Evolutionary conservation across 2,329 filamentous ascomycete species (phyloP), one percentile per base, ranked within the genome.

Genomic region (Diaporthe helianthi): DNA sequence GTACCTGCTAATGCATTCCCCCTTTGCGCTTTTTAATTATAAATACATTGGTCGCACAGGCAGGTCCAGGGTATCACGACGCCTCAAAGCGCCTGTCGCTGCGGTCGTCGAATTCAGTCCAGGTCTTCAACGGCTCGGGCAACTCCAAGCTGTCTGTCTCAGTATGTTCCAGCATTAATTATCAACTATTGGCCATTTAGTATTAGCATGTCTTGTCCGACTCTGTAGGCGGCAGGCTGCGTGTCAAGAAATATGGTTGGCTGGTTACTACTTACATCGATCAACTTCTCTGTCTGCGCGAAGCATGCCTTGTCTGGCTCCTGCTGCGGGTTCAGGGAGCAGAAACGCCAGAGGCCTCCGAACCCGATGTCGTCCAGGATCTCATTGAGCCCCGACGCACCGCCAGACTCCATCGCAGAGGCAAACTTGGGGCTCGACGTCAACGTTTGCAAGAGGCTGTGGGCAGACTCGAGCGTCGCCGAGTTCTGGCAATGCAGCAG

Each of bases 401-500:
- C 55, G 47, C 83, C 81, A 36, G 81, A 80, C 6, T 84, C 84
- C 22, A 85, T 78, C 19, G 83, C 82, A 10, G 79, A 79, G 2
- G 83, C 79, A 69, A 88, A 88, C 55, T 83, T 83, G 3, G 81
- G 79, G 66, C 86, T 86, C 2, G 84, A 84, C 26, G 87, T 87
- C 13, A 92, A 77, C 7, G 86, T 88, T 66, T 86, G 84, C 52
- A 92, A 80, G 51, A 92, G 79, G 33, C 80, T 79, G 72, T 91
- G 89, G 1, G 89, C 89, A 9, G 88, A 84, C 74, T 87, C 85
- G 7, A 92, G 79, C 1, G 89, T 88, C 2, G 80, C 78, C 4
- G 86, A 82, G 75, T 88, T 89, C 73, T 91, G 89, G 58, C 88
- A 89, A 73, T 89, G 86, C n/a, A 87, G 76, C 65, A 92, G 78